Percentiles rank a stretch among this genome's conserved stretches.
These are phyloP conservation scores for Lasiosphaeria miniovina DNA, from an alignment of 495 filamentous ascomycete species.

Conservation along the genomic window DNA sequence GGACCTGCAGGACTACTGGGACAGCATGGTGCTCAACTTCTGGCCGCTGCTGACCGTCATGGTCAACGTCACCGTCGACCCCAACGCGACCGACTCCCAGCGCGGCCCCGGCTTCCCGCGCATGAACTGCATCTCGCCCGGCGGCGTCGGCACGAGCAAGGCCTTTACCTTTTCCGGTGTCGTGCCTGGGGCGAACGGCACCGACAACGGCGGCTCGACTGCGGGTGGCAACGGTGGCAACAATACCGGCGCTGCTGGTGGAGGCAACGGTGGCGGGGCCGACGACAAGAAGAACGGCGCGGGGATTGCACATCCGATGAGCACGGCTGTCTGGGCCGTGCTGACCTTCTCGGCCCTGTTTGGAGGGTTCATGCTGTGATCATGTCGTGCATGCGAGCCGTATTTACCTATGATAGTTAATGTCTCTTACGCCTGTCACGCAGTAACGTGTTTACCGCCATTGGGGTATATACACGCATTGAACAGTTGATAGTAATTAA, in stretches of 20 bases:
- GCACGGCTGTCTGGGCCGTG: neutral
- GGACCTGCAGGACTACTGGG: slow-evolving; percentile 11
- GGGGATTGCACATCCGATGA: neutral
- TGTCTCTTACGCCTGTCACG: too few species aligned
- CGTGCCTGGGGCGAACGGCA: neutral
- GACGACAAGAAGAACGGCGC: neutral
- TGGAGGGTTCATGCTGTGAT: too few species aligned
- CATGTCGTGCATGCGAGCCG: too few species aligned
- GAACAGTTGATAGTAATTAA: too few species aligned
- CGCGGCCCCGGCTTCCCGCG: neutral
- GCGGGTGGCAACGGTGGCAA: neutral
- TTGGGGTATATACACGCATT: too few species aligned
- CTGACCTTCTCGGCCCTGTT: neutral
- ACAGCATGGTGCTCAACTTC: slow-evolving; percentile 12
- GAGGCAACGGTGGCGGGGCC: neutral
- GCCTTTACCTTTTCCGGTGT: slow-evolving; percentile 11
- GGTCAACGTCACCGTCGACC: slow-evolving; percentile 8
- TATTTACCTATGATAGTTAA: too few species aligned
- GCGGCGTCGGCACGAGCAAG: slow-evolving; percentile 12
- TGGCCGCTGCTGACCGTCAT: slow-evolving; percentile 8
- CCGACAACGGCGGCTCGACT: neutral
- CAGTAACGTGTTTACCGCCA: too few species aligned
- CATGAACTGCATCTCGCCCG: slow-evolving; percentile 12
- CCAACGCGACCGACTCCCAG: neutral
- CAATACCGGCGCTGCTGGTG: neutral